These are phyloP conservation scores for Balamuthia mandrillaris DNA, from an alignment of 208 protist genomes.

Conservation along the genomic window DNA sequence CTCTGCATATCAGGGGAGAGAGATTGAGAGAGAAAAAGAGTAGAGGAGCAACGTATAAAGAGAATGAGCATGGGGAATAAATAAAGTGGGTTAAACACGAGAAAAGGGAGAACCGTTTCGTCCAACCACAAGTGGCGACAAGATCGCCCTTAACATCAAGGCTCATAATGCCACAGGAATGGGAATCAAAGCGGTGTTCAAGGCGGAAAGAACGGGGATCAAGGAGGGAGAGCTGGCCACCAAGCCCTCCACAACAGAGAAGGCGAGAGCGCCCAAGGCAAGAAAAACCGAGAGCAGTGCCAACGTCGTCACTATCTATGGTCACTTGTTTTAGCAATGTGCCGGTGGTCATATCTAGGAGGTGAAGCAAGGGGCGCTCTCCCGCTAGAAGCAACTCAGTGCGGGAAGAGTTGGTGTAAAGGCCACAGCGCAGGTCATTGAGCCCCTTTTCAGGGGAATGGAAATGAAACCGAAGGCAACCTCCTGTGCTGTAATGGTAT, in stretches of 20 bases:
- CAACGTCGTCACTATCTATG: neutral
- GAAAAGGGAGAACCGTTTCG: neutral
- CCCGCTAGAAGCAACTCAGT: slow-evolving; percentile 9
- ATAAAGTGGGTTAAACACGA: neutral
- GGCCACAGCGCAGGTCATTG: neutral
- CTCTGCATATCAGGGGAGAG: neutral
- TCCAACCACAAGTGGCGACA: slow-evolving; percentile 1
- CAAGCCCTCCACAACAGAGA: neutral
- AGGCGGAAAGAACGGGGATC: neutral
- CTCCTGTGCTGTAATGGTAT: too few species aligned
- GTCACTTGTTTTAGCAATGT: neutral
- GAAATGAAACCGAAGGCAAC: too few species aligned
- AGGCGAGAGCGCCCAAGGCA: slow-evolving; percentile 3
- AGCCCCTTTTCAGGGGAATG: slow-evolving; percentile 13
- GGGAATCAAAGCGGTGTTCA: neutral
- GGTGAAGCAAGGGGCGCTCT: neutral
- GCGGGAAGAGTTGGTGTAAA: neutral
- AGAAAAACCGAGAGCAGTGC: neutral
- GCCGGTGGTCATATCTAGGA: neutral
- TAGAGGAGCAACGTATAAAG: neutral
- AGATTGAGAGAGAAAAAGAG: neutral
- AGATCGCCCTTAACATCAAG: slow-evolving; percentile 30
- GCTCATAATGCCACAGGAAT: neutral
- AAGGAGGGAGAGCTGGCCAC: neutral
- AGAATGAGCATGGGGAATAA: neutral